Evolutionary conservation across 2,329 filamentous ascomycete species (phyloP).

Genomic region (Thermoascus crustaceus): DNA sequence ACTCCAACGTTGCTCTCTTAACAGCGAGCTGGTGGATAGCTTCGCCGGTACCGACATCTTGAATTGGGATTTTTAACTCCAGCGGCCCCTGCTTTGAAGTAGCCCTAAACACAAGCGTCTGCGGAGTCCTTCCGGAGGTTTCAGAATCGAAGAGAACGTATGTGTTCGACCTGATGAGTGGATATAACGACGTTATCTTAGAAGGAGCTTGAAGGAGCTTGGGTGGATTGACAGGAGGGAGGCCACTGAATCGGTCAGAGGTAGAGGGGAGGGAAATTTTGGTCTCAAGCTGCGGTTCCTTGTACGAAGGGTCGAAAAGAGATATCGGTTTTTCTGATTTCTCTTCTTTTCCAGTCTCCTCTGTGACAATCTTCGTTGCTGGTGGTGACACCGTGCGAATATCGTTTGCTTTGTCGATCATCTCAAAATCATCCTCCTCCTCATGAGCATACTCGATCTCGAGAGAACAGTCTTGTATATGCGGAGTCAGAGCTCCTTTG

Average conservation of each 20-base stretch:
- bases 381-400: constrained; percentile 4
- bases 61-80: constrained; percentile 56
- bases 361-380: constrained; percentile 8
- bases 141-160: constrained; percentile 57
- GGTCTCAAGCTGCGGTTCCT: constrained; percentile 34
- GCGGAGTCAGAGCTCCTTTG: constrained; percentile 59
- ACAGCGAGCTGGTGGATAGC: constrained; percentile 65
- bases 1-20: constrained; percentile 57
- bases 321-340: constrained; percentile 43
- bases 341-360: constrained; percentile 10
- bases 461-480: constrained; percentile 56
- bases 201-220: constrained; percentile 57
- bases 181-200: constrained; percentile 56
- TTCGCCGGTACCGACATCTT: constrained; percentile 38
- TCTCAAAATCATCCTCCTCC: constrained; percentile 50
- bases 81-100: constrained; percentile 52
- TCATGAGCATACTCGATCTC: constrained; percentile 51
- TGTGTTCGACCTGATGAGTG: constrained; percentile 57
- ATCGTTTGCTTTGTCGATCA: constrained; percentile 47
- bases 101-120: constrained; percentile 51
- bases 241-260: constrained; percentile 35
- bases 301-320: constrained; percentile 47
- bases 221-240: constrained; percentile 48
- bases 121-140: constrained; percentile 39
- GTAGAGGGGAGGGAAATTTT: constrained; percentile 12